Percentiles rank a stretch among this genome's conserved stretches.
These are phyloP conservation scores for Phoenix dactylifera DNA, from an alignment of 176 grass and related monocot species.

Conservation along the genomic window DNA sequence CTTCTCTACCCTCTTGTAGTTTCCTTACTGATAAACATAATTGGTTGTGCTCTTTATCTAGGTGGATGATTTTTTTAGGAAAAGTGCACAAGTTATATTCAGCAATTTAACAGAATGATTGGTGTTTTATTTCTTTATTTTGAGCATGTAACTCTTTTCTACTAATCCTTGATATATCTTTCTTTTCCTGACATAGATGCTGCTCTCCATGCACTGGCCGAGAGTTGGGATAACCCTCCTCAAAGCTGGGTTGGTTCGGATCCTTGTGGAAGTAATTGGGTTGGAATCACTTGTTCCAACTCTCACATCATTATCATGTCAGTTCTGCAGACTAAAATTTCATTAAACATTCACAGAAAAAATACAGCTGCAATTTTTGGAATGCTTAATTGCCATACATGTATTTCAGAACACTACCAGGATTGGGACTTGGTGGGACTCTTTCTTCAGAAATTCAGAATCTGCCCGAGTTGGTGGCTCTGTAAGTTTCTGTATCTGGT, in stretches of 20 bases:
- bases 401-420: neutral
- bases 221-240: neutral
- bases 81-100: too few species aligned
- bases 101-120: too few species aligned
- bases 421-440: neutral
- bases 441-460: neutral
- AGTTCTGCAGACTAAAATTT: neutral
- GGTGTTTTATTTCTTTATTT: too few species aligned
- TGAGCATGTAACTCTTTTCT: too few species aligned
- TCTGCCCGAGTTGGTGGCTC: neutral
- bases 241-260: neutral
- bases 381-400: neutral
- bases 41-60: too few species aligned
- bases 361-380: neutral
- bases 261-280: neutral
- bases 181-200: neutral
- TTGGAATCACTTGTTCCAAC: conserved; percentile 4
- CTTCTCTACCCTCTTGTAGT: too few species aligned
- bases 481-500: neutral
- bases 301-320: conserved; percentile 2
- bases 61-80: too few species aligned
- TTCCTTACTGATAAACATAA: too few species aligned
- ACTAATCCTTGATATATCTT: neutral
- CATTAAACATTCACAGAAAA: neutral
- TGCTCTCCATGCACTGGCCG: neutral